These are phyloP conservation scores for Cercospora sp. DNA, from an alignment of 2,329 filamentous ascomycete genomes.

Conservation along the genomic window DNA sequence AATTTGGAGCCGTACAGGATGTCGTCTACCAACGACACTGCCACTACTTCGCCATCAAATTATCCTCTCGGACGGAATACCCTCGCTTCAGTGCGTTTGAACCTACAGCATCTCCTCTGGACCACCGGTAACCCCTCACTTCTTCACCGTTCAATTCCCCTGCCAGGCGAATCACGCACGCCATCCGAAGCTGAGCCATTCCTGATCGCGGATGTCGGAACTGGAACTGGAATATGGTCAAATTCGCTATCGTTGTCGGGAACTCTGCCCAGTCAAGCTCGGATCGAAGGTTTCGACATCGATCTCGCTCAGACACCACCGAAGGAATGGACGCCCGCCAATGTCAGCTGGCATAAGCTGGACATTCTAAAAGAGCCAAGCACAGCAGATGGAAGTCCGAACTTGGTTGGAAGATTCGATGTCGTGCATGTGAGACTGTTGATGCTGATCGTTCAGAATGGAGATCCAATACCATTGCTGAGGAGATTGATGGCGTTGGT, in stretches of 20 bases:
- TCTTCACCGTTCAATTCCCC: constrained; percentile 34
- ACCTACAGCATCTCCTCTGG: constrained; percentile 39
- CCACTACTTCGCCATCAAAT: not conserved
- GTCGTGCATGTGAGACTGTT: constrained; percentile 30
- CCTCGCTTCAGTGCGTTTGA: constrained; percentile 27
- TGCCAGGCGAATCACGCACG: not conserved
- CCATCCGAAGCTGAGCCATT: not conserved
- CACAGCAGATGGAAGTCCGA: constrained; percentile 9
- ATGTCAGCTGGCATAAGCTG: constrained; percentile 22
- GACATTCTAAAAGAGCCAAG: constrained; percentile 15
- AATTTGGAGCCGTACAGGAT: not conserved
- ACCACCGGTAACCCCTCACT: constrained; percentile 31
- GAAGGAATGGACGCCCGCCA: constrained; percentile 23
- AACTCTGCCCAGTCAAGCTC: not conserved
- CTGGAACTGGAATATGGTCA: constrained; percentile 29
- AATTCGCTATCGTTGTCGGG: constrained; percentile 4
- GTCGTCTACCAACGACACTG: not conserved
- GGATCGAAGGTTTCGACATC: constrained; percentile 32
- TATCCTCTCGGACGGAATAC: constrained; percentile 26
- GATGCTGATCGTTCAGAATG: constrained; percentile 21
- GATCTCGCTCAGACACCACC: constrained; percentile 23
- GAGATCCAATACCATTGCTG: constrained; percentile 28
- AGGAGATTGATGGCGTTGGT: constrained; percentile 24
- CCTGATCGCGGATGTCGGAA: constrained; percentile 25
- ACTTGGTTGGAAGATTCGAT: constrained; percentile 25